Evolutionary conservation across 495 filamentous ascomycete genomes (phyloP).

Genomic region (Pseudoneurospora amorphoporcata): DNA sequence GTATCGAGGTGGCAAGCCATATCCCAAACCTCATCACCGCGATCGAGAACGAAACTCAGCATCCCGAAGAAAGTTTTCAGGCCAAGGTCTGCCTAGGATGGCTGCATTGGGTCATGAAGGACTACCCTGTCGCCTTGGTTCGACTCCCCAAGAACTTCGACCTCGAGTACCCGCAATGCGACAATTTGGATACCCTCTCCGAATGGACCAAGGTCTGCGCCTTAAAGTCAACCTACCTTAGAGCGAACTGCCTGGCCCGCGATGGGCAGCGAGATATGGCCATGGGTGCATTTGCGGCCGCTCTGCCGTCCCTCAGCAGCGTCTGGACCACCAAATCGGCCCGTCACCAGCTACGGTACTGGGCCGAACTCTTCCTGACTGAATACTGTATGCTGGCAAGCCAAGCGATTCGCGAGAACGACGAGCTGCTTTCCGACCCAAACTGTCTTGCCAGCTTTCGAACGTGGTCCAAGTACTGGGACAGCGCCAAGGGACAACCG

Average conservation of each 20-base stretch:
- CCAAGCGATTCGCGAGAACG: constrained; percentile 40
- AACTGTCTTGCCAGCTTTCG: constrained; percentile 48
- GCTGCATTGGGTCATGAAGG: constrained; percentile 66
- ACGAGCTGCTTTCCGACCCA: constrained; percentile 32
- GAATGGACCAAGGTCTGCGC: constrained; percentile 74
- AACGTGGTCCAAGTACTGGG: constrained; percentile 52
- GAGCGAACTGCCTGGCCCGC: constrained; percentile 56
- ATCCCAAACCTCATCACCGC: constrained; percentile 57
- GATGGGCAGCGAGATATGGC: constrained; percentile 46
- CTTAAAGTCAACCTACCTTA: constrained; percentile 66
- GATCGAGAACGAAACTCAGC: constrained; percentile 48
- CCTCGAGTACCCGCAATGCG: constrained; percentile 37
- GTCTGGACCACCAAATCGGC: constrained; percentile 32
- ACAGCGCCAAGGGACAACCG: constrained; percentile 24
- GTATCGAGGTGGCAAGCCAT: constrained; percentile 36
- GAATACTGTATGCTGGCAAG: constrained; percentile 58
- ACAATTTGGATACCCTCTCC: constrained; percentile 37
- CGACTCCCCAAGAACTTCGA: constrained; percentile 54
- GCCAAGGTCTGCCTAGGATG: constrained; percentile 72
- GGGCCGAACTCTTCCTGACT: constrained; percentile 68
- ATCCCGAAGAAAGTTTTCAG: constrained; percentile 64
- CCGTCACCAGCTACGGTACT: constrained; percentile 54
- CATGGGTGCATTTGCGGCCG: constrained; percentile 50
- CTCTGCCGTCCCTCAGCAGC: constrained; percentile 47
- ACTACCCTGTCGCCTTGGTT: constrained; percentile 49